Conservation (phyloP, 106 monocot species). For the Amphibolis antarctica region DNA sequence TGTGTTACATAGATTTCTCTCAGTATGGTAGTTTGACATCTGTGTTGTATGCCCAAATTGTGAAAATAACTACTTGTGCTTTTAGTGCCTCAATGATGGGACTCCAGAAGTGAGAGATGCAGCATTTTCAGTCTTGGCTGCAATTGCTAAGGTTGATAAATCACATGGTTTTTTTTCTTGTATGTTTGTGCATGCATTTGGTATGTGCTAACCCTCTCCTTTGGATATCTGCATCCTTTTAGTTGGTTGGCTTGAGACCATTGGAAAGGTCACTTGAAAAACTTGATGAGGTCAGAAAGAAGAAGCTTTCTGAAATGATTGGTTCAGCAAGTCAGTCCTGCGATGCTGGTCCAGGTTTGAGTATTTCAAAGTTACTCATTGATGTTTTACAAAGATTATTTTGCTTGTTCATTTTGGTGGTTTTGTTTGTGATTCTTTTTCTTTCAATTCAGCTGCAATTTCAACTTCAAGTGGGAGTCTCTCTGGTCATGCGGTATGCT, state of each 20-base stretch:
- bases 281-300: constrained; percentile 94
- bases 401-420: neutral
- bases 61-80: neutral
- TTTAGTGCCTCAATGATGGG: constrained; percentile 93
- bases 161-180: neutral
- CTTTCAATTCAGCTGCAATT: constrained; percentile 24
- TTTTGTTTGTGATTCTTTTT: constrained; percentile 2
- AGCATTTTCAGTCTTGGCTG: constrained; percentile 82
- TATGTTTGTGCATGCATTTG: neutral
- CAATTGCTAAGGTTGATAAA: constrained; percentile 70
- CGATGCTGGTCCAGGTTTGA: constrained; percentile 38
- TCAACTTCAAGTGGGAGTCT: constrained; percentile 24
- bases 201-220: neutral
- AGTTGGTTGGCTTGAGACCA: constrained; percentile 96
- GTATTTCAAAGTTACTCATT: neutral
- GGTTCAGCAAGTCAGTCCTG: constrained; percentile 30
- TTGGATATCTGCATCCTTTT: neutral
- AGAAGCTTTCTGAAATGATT: constrained; percentile 98
- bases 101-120: constrained; percentile 99
- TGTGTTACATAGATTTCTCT: constrained; percentile 17
- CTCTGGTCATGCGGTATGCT: constrained; percentile 35
- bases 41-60: neutral
- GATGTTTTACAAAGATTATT: neutral
- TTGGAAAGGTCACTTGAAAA: constrained; percentile 91
- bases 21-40: no score